Conservation (phyloP, 129 eudicot species). For the carrot (Daucus carota) region DH1_v3.0 NC_030385.2:30957501-30958000, state of each 20-base stretch:
- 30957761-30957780: slow-evolving; percentile 47
- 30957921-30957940: neutral
- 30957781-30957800: slow-evolving; percentile 40
- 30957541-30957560: slow-evolving; percentile 26
- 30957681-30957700: slow-evolving; percentile 32
- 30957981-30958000: slow-evolving; percentile 19
- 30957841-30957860: slow-evolving; percentile 15
- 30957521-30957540: slow-evolving; percentile 29
- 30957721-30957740: slow-evolving; percentile 14
- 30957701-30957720: slow-evolving; percentile 47
- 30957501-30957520: slow-evolving; percentile 26
- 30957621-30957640: slow-evolving; percentile 30
- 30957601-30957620: slow-evolving; percentile 42
- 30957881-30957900: neutral
- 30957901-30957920: neutral
- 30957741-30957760: slow-evolving; percentile 6
- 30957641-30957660: slow-evolving; percentile 16
- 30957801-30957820: slow-evolving; percentile 16
- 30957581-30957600: slow-evolving; percentile 63
- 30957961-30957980: slow-evolving; percentile 17
- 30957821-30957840: slow-evolving; percentile 12
- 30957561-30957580: slow-evolving; percentile 39
- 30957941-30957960: slow-evolving; percentile 6
- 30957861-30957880: neutral
- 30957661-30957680: slow-evolving; percentile 25